Evolutionary conservation across 1,139 yeast genomes (phyloP).

Genomic region (Yamadazyma mexicana): DNA sequence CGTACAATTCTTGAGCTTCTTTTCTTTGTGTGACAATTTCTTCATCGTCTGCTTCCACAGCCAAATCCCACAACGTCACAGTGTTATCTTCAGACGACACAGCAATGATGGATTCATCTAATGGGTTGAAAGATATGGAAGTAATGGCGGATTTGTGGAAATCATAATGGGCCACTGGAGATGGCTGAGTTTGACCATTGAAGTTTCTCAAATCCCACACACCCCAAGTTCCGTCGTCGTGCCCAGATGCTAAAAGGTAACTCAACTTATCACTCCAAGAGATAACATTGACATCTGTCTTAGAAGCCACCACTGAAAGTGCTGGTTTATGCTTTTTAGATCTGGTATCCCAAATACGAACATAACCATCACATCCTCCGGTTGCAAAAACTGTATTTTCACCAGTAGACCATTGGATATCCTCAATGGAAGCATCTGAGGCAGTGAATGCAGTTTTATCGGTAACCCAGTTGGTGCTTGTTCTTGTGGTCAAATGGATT

Average conservation of each 20-base stretch:
- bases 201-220: conserved; percentile 97
- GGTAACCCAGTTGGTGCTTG: conserved; percentile 80
- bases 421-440: conserved; percentile 82
- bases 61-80: conserved; percentile 94
- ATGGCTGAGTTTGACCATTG: conserved; percentile 55
- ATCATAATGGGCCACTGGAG: conserved; percentile 88
- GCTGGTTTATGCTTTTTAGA: conserved; percentile 92
- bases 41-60: conserved; percentile 96
- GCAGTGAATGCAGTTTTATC: conserved; percentile 79
- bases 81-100: conserved; percentile 97
- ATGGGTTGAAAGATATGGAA: conserved; percentile 89
- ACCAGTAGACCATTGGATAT: conserved; percentile 92
- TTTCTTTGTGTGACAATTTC: conserved; percentile 78
- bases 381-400: conserved; percentile 93
- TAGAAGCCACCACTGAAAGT: conserved; percentile 78
- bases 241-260: conserved; percentile 90
- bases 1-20: conserved; percentile 76
- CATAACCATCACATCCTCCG: conserved; percentile 88
- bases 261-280: conserved; percentile 92
- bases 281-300: conserved; percentile 87
- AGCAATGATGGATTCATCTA: conserved; percentile 92
- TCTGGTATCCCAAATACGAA: conserved; percentile 96
- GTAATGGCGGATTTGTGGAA: conserved; percentile 95
- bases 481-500: conserved; percentile 73
- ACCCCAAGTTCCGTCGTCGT: conserved; percentile 96